Conservation (phyloP, 1,139 yeast species). For the Hemisphaericaspora lyxosophila region DNA sequence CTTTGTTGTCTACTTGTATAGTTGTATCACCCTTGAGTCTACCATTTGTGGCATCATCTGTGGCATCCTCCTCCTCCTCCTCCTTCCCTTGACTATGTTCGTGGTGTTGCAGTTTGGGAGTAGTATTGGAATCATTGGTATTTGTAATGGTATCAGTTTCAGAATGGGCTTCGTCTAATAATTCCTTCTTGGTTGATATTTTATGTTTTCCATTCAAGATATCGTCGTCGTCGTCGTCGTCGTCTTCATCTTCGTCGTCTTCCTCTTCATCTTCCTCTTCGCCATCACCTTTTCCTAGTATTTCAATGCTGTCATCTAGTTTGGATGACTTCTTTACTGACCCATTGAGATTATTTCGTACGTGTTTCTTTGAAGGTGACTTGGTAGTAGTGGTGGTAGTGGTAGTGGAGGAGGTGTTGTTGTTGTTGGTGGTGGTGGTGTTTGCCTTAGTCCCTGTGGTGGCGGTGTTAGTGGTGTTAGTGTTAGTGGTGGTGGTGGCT, state of each 20-base stretch:
- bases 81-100: conserved; percentile 1
- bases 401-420: conserved; percentile 1
- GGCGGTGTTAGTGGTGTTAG: conserved; percentile 1
- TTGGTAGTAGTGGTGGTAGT: conserved; percentile 2
- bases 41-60: neutral
- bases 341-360: neutral
- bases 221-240: conserved; percentile 12
- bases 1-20: neutral
- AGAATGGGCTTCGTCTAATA: conserved; percentile 42
- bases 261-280: no score
- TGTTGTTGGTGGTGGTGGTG: neutral
- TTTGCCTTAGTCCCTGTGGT: conserved; percentile 1
- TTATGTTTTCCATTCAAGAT: conserved; percentile 11
- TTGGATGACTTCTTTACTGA: conserved; percentile 3
- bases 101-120: conserved; percentile 10
- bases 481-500: conserved; percentile 2
- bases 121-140: conserved; percentile 28
- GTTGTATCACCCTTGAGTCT: no score
- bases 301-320: conserved; percentile 5
- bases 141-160: conserved; percentile 48
- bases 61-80: neutral
- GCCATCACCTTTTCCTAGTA: conserved; percentile 8
- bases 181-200: conserved; percentile 25
- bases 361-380: neutral
- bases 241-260: conserved; percentile 7